A percentile compares a stretch with the other conserved stretches of the same genome.
Conservation (phyloP, 371 early-diverging fungal species). For the Phascolomyces articulosus region DNA sequence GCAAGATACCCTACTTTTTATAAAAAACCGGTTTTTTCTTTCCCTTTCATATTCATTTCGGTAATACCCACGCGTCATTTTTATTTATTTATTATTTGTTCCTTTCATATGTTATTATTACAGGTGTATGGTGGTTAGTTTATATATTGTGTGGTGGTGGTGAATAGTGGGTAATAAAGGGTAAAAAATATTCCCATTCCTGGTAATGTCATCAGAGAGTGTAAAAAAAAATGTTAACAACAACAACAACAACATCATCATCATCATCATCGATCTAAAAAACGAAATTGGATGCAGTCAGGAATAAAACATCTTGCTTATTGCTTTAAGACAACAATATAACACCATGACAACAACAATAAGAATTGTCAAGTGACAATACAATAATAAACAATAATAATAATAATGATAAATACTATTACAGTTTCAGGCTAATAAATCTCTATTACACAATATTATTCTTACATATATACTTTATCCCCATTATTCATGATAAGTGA, state of each 20-base stretch:
- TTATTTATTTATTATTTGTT: neutral
- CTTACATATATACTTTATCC: too few relatives aligned
- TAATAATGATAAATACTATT: too few relatives aligned
- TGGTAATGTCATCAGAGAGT: too few relatives aligned
- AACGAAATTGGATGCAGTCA: neutral
- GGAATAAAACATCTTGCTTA: constrained; percentile 2
- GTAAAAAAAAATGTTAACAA: neutral
- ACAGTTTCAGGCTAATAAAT: too few relatives aligned
- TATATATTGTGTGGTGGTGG: too few relatives aligned
- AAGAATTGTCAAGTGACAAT: constrained; percentile 1
- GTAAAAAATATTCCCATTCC: neutral
- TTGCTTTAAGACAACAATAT: neutral
- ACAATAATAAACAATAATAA: too few relatives aligned
- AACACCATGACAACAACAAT: constrained; percentile 6
- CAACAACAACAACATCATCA: neutral
- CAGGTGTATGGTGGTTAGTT: too few relatives aligned
- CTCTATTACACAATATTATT: too few relatives aligned
- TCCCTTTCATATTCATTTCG: constrained; percentile 7
- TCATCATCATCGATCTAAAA: neutral
- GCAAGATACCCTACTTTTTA: neutral
- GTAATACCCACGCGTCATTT: neutral
- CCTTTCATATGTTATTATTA: neutral
- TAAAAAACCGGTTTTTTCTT: constrained; percentile 1
- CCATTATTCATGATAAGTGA: too few relatives aligned
- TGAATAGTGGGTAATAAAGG: neutral